These are phyloP conservation scores for Laguncularia racemosa DNA, from an alignment of 345 rosid species.

Conservation along the genomic window DNA sequence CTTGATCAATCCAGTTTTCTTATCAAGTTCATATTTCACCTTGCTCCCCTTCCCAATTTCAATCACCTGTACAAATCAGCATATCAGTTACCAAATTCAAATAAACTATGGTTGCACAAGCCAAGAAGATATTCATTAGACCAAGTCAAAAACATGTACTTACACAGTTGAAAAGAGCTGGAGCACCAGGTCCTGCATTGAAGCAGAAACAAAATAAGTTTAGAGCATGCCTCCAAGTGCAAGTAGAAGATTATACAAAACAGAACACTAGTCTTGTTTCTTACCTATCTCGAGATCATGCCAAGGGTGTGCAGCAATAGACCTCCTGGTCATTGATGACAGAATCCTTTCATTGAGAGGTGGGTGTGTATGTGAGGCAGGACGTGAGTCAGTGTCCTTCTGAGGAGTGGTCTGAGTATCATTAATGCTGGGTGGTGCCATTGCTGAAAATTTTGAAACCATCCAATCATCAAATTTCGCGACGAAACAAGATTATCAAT, in stretches of 20 bases:
- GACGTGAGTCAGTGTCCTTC: constrained; percentile 25
- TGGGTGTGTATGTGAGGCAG: constrained; percentile 50
- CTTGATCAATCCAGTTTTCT: constrained; percentile 92
- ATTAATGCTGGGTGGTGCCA: constrained; percentile 49
- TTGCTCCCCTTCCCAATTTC: constrained; percentile 95
- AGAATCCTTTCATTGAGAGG: constrained; percentile 94
- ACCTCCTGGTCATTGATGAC: constrained; percentile 83
- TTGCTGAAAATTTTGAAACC: constrained; percentile 27
- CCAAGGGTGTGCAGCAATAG: constrained; percentile 98
- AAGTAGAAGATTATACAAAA: neutral
- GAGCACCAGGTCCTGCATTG: constrained; percentile 84
- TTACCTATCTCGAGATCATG: constrained; percentile 97
- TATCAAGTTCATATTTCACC: constrained; percentile 98
- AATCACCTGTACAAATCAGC: constrained; percentile 52
- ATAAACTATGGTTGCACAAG: too few relatives aligned
- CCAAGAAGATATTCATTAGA: too few relatives aligned
- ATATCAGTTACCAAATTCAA: neutral
- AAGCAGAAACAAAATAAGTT: neutral
- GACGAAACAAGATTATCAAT: too few relatives aligned
- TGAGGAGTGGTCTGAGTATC: constrained; percentile 24
- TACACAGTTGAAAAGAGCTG: constrained; percentile 73
- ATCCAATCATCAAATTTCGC: neutral
- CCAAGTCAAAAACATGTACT: constrained; percentile 14
- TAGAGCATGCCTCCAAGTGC: neutral
- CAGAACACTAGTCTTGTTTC: neutral